Percentiles rank a stretch among this genome's conserved stretches.
Conservation (phyloP, 139 green algal species). For the Mesotaenium endlicherianum region DNA sequence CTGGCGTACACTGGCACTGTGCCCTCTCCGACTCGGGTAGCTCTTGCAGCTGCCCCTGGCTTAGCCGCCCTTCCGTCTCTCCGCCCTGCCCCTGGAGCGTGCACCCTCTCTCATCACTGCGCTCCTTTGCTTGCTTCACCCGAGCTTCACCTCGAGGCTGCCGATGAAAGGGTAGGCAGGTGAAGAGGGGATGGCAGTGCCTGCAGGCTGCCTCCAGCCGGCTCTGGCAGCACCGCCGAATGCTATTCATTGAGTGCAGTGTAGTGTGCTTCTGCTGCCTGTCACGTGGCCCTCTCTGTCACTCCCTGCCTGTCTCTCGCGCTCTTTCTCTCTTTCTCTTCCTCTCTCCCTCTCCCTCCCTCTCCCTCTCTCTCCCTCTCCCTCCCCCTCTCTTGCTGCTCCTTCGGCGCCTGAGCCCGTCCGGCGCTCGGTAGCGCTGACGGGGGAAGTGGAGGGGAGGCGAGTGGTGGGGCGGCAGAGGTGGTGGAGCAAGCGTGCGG, state of each 20-base stretch:
- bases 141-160: no score
- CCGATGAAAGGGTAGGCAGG: no score
- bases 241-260: background rate
- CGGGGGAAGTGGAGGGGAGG: no score
- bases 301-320: background rate
- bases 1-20: no score
- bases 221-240: background rate
- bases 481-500: slow-evolving; percentile 89
- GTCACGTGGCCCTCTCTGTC: slow-evolving; percentile 1
- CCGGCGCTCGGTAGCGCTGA: no score
- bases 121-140: no score
- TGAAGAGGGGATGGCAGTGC: no score
- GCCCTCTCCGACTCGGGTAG: no score
- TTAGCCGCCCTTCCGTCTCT: no score
- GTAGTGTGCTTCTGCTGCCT: background rate
- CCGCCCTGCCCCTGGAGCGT: no score
- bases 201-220: background rate
- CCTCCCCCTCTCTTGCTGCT: background rate
- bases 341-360: slow-evolving; percentile 20
- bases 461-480: slow-evolving; percentile 64
- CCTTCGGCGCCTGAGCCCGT: background rate
- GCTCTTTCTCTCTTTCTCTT: slow-evolving; percentile 24
- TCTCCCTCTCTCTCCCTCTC: slow-evolving; percentile 2
- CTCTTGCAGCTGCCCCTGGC: no score
- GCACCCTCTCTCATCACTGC: no score